Conservation (phyloP, 2,329 filamentous ascomycete species). For the Amauroascus verrucosus region DNA sequence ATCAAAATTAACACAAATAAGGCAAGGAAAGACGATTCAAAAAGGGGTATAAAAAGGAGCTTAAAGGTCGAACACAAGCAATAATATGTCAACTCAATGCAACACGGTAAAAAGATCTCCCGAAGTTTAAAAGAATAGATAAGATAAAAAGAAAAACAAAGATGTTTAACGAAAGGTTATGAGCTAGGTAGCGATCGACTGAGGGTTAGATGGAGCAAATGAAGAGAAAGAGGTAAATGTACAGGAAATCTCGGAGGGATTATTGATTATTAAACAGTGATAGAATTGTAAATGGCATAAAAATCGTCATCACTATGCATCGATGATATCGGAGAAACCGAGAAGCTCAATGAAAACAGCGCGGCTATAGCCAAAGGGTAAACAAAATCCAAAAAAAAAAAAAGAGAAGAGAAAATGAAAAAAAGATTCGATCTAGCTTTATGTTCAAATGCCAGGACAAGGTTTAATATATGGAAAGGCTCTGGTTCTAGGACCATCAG, state of each 20-base stretch:
- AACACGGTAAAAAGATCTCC: not conserved
- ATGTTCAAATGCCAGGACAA: not conserved
- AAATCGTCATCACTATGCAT: slow-evolving; percentile 15
- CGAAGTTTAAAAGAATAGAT: slow-evolving; percentile 15
- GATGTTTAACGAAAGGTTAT: not conserved
- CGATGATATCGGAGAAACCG: not conserved
- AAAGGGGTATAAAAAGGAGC: slow-evolving; percentile 7
- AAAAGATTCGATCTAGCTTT: not conserved
- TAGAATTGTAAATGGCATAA: slow-evolving; percentile 8
- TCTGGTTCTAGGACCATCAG: slow-evolving; percentile 2
- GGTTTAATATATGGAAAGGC: not conserved
- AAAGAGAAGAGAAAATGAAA: not conserved
- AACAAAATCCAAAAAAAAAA: not conserved
- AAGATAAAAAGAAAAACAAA: slow-evolving; percentile 16
- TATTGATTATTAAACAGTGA: slow-evolving; percentile 18
- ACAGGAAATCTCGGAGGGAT: slow-evolving; percentile 20
- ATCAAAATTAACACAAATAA: not conserved
- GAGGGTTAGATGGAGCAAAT: slow-evolving; percentile 4
- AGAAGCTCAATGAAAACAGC: not conserved
- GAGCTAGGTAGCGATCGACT: slow-evolving; percentile 6
- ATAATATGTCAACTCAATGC: not conserved
- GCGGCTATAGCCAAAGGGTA: no score
- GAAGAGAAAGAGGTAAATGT: slow-evolving; percentile 7
- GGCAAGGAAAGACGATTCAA: not conserved
- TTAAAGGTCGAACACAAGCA: not conserved